Evolutionary conservation across 148 eudicot species (phyloP), one percentile per base, ranked within the genome.

Genomic region (Nepenthes gracilis): DNA sequence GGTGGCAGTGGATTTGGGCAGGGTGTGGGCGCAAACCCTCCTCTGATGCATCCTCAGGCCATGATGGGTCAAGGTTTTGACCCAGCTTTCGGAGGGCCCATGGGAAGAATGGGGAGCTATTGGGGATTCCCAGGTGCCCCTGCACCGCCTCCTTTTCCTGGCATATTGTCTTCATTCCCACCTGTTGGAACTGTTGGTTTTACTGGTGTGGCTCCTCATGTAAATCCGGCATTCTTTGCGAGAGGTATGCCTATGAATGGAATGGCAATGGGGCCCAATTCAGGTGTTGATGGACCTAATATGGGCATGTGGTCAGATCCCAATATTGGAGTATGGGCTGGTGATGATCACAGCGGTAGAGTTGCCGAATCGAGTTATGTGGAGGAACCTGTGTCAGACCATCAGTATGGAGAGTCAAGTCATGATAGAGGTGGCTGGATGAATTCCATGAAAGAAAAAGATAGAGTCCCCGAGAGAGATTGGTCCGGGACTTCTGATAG

Each of bases 291-390:
- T 59, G 97, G 94, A 54, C 85, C 87, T 43, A 78, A 78, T 51
- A 80, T 80, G 85, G 97, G 90, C 38, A 88, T 88, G 94, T 92
- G 97, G 97, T 47, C 77, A 11, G 96, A 92, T 72, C 85, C 90
- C 47, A 85, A 70, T 66, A 80, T 82, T 85, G 88, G 78, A 60
- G 88, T 83, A 62, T 83, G 97, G 96, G 71, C 72, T 57, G 83
- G 82, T 64, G 96, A 92, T 38, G 96, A 92, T 57, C 97, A 82
- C 70, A 85, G 77, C 15, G 84, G 83, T 14, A 77, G 92, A 68
- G 85, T 74, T 55, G 87, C 70, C 23, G 97, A 92, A 70, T 88
- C 96, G 45, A 89, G 87, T 73, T 83, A 80, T 70, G 96, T 70
- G 12, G 97, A 83, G 62, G 97, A 92, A 64, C 94, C 83, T 66